Conservation (phyloP, 2,329 filamentous ascomycete species). For the Fusarium nanum region DNA sequence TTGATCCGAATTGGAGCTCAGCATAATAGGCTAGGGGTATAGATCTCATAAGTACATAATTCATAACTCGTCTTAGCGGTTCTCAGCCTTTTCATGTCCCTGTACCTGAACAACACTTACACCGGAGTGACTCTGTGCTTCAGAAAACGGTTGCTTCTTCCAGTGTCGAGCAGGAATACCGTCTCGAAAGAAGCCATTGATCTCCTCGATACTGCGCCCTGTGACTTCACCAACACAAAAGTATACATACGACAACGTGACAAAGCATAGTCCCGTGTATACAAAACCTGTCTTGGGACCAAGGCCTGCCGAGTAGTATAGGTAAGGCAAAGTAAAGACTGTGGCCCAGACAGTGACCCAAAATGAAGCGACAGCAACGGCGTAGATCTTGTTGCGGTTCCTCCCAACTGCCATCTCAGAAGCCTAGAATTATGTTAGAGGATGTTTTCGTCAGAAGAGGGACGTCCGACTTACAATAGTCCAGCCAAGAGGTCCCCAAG, state of each 20-base stretch:
- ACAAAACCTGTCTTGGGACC: conserved; percentile 56
- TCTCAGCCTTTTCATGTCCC: background rate
- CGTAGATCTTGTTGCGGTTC: conserved; percentile 53
- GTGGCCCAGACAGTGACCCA: conserved; percentile 57
- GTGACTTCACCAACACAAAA: conserved; percentile 51
- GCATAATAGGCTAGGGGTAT: conserved; percentile 1
- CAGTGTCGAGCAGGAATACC: conserved; percentile 45
- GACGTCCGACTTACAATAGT: conserved; percentile 50
- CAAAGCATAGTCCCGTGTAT: conserved; percentile 50
- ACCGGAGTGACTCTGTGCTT: background rate
- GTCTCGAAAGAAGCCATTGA: conserved; percentile 46
- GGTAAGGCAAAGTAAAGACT: conserved; percentile 55
- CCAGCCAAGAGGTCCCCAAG: conserved; percentile 54
- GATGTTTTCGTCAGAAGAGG: accelerated
- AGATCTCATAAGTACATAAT: conserved; percentile 6
- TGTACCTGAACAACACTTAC: conserved; percentile 10
- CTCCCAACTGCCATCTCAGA: conserved; percentile 61
- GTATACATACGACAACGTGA: conserved; percentile 53
- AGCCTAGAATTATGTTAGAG: conserved; percentile 41
- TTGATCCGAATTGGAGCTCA: background rate
- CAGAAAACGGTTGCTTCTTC: conserved; percentile 42
- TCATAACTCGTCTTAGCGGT: background rate
- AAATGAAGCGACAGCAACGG: conserved; percentile 56
- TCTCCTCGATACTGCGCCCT: conserved; percentile 47
- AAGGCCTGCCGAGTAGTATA: conserved; percentile 54